Evolutionary conservation across 768 basidiomycete species (phyloP), one percentile per base, ranked within the genome.

Genomic region (Gloeopeniophorella convolvens): DNA sequence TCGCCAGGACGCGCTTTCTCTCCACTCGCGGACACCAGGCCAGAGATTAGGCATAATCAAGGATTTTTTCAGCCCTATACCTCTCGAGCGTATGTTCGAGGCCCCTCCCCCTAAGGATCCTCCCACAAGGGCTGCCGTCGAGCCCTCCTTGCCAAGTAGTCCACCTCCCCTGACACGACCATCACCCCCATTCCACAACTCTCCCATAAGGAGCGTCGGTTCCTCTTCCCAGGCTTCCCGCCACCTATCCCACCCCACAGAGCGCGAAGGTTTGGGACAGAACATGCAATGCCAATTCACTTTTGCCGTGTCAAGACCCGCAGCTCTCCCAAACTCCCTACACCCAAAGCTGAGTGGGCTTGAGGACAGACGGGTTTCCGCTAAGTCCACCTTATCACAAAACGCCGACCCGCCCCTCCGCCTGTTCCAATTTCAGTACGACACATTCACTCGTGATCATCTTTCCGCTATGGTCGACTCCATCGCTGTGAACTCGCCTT

Each of bases 391-490:
- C n/a, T n/a, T n/a, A n/a, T n/a, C n/a, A n/a, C n/a, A n/a, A n/a
- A n/a, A n/a, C n/a, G n/a, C 82, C 23, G 88, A 90, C 61, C 82
- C 88, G 2, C 82, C 83, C 24, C 77, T 92, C 10, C 82, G 85
- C 11, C 75, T 97, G 31, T 97, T 98, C 68, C 87, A 92, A 62
- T 88, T 93, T 44, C 83, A 91, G 57, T 98, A 97, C 62, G 95
- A 99, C 65, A 97, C 95, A 0, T 94, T 89, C 62, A 99, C 95
- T 1, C 80, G 92, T 36, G 89, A 95, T 18, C 91, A 96, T 63
- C 79, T 98, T 35, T 91, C 90, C 2, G 91, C 89, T 0, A 79
- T 98, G 68, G 92, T 95, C 2, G 94, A 96, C 58, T 89, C 91
- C 2, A 94, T 97, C 53, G 92, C 90, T n/a, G 71, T 85, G 33